Base-by-base conservation (phyloP, 2,329 filamentous ascomycete species). In the Metarhizium guizhouense region DNA sequence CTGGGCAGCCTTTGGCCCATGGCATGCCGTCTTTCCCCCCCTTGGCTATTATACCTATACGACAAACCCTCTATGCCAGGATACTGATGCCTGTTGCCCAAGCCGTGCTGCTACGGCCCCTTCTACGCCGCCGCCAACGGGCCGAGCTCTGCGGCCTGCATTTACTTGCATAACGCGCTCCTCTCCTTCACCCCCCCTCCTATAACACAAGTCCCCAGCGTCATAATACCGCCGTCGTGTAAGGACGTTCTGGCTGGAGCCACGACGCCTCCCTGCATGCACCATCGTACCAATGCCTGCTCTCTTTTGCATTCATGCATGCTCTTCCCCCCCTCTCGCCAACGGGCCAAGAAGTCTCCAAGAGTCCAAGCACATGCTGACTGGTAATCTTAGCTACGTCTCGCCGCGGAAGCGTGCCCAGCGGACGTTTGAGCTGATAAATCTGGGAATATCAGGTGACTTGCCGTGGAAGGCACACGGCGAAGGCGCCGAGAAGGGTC, bases 341-440 rank as follows among this genome's bases (percentile, higher is more conserved):
- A 47, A 10, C 6, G 25, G 25, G 36, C 18, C 13, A 16, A 3
- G 32, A 20, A 13, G 20, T 36, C 13, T 18, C 30, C 40, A 25
- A 25, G 25, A 25, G 25, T 25, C 25, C 25, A 38, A 16, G 38
- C 14, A 40, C 14, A 40, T 16, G 38, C 38, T 40, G 38, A 40
- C 38, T 3, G 38, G 38, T 5, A 40, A 11, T 40, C 13, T 47
- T 53, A 86, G 82, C 64, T 96, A 93, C 71, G 90, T 96, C 45
- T 95, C 90, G 2, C 93, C 92, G 3, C 86, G 92, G 50, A 83
- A 81, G 59, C 87, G 92, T 57, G 90, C 93, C 20, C 91, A 94
- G 71, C 81, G 84, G 52, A 97, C 92, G n/a, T 86, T 96, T 66
- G 90, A 96, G 69, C 82, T 96, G 51, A 83, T 96, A 30, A 82